A percentile compares a stretch with the other conserved stretches of the same genome.
These are phyloP conservation scores for Plasmodium berghei DNA, from an alignment of 169 alveolate species.

Conservation along the genomic window DNA sequence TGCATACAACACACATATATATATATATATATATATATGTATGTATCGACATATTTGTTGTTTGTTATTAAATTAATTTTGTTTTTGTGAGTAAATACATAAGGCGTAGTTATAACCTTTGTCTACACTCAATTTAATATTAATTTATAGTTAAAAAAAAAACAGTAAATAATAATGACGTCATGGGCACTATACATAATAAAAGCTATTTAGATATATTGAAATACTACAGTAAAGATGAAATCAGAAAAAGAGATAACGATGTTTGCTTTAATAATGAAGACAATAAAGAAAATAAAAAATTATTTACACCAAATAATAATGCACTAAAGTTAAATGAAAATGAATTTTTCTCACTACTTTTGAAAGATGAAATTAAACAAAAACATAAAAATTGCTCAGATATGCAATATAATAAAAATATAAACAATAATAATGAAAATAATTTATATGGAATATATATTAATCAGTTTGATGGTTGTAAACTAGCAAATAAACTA, in stretches of 20 bases:
- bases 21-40: no score
- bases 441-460: not conserved
- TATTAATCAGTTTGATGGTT: constrained; percentile 9
- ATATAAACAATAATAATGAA: not conserved
- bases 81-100: no score
- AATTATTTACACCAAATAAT: not conserved
- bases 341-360: constrained; percentile 4
- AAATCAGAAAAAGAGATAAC: not conserved
- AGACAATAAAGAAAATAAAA: not conserved
- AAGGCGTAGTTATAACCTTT: no score
- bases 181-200: no score
- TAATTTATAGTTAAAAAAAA: no score
- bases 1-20: no score
- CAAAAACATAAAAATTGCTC: not conserved
- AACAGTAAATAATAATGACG: not conserved
- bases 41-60: no score
- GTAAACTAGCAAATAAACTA: not conserved
- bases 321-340: not conserved
- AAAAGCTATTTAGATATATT: constrained; percentile 48
- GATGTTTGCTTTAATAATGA: not conserved
- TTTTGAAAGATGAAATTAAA: constrained; percentile 1
- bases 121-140: no score
- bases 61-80: no score
- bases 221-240: constrained; percentile 53
- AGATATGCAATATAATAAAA: not conserved